Conservation (phyloP, 1,139 yeast genomes). For the Geotrichum candidum region DNA sequence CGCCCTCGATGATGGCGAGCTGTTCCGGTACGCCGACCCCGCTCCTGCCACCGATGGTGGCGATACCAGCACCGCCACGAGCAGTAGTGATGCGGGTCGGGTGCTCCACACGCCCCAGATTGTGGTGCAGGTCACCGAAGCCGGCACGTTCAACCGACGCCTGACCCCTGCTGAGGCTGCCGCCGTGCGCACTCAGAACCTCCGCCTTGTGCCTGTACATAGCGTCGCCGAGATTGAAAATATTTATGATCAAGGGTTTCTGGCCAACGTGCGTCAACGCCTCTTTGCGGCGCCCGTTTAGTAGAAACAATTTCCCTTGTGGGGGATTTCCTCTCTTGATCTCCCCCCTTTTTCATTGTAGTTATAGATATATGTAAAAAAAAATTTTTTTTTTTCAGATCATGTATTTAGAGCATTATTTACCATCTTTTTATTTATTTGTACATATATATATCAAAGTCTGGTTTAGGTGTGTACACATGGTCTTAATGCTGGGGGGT, state of each 20-base stretch:
- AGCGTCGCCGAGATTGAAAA: conserved; percentile 51
- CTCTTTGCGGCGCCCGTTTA: conserved; percentile 21
- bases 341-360: no score
- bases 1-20: conserved; percentile 45
- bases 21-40: conserved; percentile 34
- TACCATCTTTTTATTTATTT: no score
- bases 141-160: conserved; percentile 29
- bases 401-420: neutral
- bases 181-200: conserved; percentile 21
- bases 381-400: neutral
- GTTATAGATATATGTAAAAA: no score
- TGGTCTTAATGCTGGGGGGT: no score
- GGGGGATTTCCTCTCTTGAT: no score
- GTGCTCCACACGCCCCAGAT: conserved; percentile 24
- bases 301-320: no score
- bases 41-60: conserved; percentile 15
- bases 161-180: conserved; percentile 27
- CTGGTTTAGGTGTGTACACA: no score
- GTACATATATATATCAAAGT: no score
- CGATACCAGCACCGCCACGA: conserved; percentile 5
- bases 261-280: conserved; percentile 42
- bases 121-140: conserved; percentile 28
- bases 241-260: conserved; percentile 63
- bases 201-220: conserved; percentile 32
- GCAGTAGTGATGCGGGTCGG: no score